phyloP scores from a whole-genome alignment of 73 alveolate genomes.

The Paramecium biaurelia region DNA sequence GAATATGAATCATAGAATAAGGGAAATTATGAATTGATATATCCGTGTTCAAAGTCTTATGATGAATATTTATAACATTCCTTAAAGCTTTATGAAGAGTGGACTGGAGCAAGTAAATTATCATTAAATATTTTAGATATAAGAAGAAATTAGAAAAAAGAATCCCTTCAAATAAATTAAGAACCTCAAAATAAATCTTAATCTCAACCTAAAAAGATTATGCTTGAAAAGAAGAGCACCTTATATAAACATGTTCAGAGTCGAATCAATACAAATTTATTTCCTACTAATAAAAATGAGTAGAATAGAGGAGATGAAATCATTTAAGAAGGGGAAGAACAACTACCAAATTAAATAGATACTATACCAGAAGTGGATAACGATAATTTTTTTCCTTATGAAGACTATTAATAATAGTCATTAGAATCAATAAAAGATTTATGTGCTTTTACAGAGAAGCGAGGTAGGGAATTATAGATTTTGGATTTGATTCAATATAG shows the following conservation, averaged over 20 bases:
- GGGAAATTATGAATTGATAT: slow-evolving; percentile 33
- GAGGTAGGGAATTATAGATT: not conserved
- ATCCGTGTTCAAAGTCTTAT: slow-evolving; percentile 47
- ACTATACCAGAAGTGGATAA: not conserved
- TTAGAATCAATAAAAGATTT: not conserved
- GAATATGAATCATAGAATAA: slow-evolving; percentile 53
- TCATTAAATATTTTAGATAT: not conserved
- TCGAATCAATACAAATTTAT: not conserved
- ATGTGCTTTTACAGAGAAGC: not conserved
- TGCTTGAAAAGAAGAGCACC: not conserved
- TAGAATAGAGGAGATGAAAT: not conserved
- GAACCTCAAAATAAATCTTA: not conserved
- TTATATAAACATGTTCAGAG: slow-evolving; percentile 33
- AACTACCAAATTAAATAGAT: not conserved
- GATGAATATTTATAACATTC: slow-evolving; percentile 53
- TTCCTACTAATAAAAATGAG: not conserved
- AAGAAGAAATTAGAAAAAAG: slow-evolving; percentile 25
- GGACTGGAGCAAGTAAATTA: slow-evolving; percentile 58
- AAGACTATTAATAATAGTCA: not conserved
- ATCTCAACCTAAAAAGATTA: not conserved
- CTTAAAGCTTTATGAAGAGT: slow-evolving; percentile 47
- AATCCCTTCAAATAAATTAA: not conserved
- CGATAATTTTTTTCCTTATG: not conserved
- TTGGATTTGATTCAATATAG: not conserved
- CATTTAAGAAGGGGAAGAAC: not conserved